These are phyloP conservation scores for Pyrenopolyporus hunteri DNA, from an alignment of 495 filamentous ascomycete genomes.

Conservation along the genomic window DNA sequence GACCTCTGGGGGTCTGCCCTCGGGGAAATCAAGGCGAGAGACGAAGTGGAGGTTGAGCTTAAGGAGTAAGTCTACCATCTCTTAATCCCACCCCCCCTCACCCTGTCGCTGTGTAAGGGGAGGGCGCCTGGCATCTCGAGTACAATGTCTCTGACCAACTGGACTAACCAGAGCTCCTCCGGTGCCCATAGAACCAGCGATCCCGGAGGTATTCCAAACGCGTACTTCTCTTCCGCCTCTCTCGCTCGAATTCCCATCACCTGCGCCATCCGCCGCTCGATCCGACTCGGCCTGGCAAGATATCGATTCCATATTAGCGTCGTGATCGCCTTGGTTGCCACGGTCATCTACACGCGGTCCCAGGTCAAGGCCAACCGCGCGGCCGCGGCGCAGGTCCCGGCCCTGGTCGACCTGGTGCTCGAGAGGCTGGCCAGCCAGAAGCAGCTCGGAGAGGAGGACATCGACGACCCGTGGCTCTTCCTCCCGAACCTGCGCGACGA, in stretches of 20 bases:
- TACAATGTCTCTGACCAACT: slow-evolving; percentile 48
- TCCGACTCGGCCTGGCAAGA: slow-evolving; percentile 90
- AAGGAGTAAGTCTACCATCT: slow-evolving; percentile 72
- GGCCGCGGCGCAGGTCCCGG: slow-evolving; percentile 73
- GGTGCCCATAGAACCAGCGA: slow-evolving; percentile 71
- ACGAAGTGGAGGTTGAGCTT: slow-evolving; percentile 75
- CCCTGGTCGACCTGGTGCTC: slow-evolving; percentile 78
- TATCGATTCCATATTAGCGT: slow-evolving; percentile 91
- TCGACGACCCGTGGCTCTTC: slow-evolving; percentile 76
- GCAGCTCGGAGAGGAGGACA: slow-evolving; percentile 70
- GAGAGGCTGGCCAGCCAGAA: slow-evolving; percentile 84
- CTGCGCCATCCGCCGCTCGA: slow-evolving; percentile 87
- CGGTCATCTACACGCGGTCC: slow-evolving; percentile 62
- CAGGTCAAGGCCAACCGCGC: slow-evolving; percentile 61
- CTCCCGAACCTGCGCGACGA: slow-evolving; percentile 91
- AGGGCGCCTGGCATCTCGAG: slow-evolving; percentile 33
- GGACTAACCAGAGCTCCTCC: slow-evolving; percentile 81
- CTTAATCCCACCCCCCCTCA: background rate
- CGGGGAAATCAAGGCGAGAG: slow-evolving; percentile 79
- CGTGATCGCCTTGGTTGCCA: slow-evolving; percentile 60
- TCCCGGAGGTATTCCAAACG: slow-evolving; percentile 62
- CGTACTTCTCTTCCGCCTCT: slow-evolving; percentile 70
- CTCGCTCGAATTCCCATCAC: slow-evolving; percentile 85
- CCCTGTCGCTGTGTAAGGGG: slow-evolving; percentile 6
- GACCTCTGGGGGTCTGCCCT: slow-evolving; percentile 88